Base-by-base conservation (phyloP, 495 filamentous ascomycete genomes). In the Hypoxylon trugodes region DNA sequence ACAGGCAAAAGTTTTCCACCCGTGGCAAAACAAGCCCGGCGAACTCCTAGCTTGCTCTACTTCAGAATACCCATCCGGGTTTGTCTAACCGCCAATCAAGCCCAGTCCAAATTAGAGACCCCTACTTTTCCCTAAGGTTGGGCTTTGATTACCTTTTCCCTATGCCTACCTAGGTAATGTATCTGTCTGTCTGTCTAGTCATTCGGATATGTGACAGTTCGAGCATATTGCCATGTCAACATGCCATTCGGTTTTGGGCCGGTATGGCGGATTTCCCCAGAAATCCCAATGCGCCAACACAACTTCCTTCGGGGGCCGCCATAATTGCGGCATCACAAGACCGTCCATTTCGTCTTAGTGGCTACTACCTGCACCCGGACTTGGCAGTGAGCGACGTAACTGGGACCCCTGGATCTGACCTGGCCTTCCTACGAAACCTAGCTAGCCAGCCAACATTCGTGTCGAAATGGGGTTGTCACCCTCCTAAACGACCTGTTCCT, bases 191-290 rank as follows among this genome's bases (percentile, higher is more conserved):
- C 24, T 33, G 33, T 21, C 25, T 56, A 54, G 36, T 47, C 36
- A 48, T 47, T 56, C 51, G 64, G 32, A 67, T 61, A 50, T 57
- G 52, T 58, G 35, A 61, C 45, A 45, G 15, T 26, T 35, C 56
- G 16, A 60, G 50, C 49, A 55, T 46, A 37, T 38, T 48, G 47
- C 42, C 35, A 59, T 59, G 45, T 36, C 40, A 66, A 45, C 58
- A 61, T 59, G n/a, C 64, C 58, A 67, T 61, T 48, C 58, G 56
- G 50, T 57, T 67, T 46, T 67, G 64, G 52, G 35, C 57, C 64
- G 58, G 51, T 35, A 67, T 67, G 35, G 52, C 64, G 58, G 64
- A 67, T 67, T 67, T 61, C 64, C 64, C 64, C 64, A 67, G 64
- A 67, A 46, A 67, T 38, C 58, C n/a, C n/a, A n/a, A n/a, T n/a